Conservation (phyloP, 345 rosid genomes). For the Cardamine resedifolia region DNA sequence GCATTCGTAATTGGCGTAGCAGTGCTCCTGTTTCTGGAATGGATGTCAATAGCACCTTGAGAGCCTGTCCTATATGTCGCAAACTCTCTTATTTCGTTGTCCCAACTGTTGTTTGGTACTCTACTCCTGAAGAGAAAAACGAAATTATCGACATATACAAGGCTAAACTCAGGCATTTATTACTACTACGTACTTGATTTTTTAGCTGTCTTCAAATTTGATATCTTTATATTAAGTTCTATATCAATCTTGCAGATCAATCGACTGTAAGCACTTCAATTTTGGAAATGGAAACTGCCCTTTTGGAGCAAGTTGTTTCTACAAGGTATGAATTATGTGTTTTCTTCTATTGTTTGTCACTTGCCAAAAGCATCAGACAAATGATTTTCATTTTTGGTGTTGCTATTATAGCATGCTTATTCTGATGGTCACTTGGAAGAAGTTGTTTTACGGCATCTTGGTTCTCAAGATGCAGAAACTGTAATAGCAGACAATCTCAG, state of each 20-base stretch:
- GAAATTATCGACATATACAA: slow-evolving; percentile 80
- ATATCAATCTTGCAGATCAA: slow-evolving; percentile 39
- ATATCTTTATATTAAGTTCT: background rate
- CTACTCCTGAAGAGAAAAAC: slow-evolving; percentile 72
- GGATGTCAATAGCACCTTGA: slow-evolving; percentile 79
- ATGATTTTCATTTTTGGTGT: slow-evolving; percentile 1
- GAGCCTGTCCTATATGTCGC: slow-evolving; percentile 95
- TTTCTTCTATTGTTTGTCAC: background rate
- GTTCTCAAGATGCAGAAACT: slow-evolving; percentile 62
- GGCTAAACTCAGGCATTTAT: slow-evolving; percentile 78
- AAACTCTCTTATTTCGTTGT: slow-evolving; percentile 92
- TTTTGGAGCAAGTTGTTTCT: slow-evolving; percentile 88
- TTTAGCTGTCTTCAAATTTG: background rate
- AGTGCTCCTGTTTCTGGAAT: slow-evolving; percentile 83
- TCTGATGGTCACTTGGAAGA: slow-evolving; percentile 80
- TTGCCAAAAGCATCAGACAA: background rate
- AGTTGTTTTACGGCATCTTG: slow-evolving; percentile 66
- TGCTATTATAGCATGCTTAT: slow-evolving; percentile 63
- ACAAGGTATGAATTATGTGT: slow-evolving; percentile 52
- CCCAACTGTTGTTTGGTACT: slow-evolving; percentile 94
- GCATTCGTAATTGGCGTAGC: slow-evolving; percentile 88
- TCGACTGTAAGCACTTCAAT: slow-evolving; percentile 81
- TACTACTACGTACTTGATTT: background rate
- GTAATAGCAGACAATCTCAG: slow-evolving; percentile 59
- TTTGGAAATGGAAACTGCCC: slow-evolving; percentile 88